Base-by-base conservation (phyloP, 805 yeast species). In the Kuraishia floccosa region DNA sequence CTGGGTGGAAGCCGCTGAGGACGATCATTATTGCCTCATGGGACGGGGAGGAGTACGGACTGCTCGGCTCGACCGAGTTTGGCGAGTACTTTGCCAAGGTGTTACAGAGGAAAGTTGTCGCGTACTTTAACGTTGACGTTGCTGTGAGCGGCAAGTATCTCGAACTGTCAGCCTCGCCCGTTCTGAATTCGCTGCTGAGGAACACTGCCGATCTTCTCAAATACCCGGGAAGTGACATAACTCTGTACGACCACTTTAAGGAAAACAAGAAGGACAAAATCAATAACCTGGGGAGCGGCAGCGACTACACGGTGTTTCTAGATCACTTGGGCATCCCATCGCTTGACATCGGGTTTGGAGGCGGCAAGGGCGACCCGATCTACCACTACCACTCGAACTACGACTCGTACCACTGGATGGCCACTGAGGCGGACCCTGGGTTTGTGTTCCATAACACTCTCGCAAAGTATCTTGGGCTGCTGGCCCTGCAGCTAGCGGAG, bases 371-470 rank as follows among this genome's bases (percentile, higher is more conserved):
- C 6, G 79, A 74, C 30, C 63, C 85, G 0, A 71, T 77, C 6
- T 79, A 79, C 46, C 87, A 77, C 37, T 77, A 80, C 49, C 89
- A 80, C 47, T 77, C 87, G 12, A 72, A 76, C 47, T 80, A 76
- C 45, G 86, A 78, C 50, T 75, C 83, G 1, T 72, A 56, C 49
- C 59, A 72, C 39, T 80, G 89, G 89, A 76, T 79, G 77, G 60
- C 62, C 23, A 58, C 52, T 4, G 65, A 50, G 46, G 80, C 72
- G 18, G 87, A 79, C 45, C 76, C 79, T 10, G 74, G 67, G 0
- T 77, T 74, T 54, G 58, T 58, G 25, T 63, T 51, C 39, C 87
- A 80, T 50, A 70, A 72, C 31, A 49, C 74, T 4, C 48, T 69
- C 45, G 64, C 77, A 11, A 67, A 72, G 45, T 60, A 58, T 31